phyloP scores from a whole-genome alignment of 2,329 filamentous ascomycete species.

The Fusarium nelsonii region DNA sequence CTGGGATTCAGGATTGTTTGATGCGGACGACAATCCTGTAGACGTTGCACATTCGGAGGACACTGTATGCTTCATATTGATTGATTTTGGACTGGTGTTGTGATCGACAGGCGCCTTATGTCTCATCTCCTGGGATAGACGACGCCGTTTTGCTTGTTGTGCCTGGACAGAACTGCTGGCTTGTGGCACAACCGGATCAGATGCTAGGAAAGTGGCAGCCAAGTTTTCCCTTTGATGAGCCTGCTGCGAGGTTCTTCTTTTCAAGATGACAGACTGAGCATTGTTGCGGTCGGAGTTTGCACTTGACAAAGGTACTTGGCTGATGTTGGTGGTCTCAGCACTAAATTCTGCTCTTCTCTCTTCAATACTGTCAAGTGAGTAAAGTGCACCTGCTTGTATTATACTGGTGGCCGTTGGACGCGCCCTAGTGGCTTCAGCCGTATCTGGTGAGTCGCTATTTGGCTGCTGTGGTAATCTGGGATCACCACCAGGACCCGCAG shows the following conservation, averaged over 20 bases:
- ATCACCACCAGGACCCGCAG: conserved; percentile 27
- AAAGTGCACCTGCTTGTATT: background rate
- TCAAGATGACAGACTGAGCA: conserved; percentile 6
- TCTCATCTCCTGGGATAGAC: conserved; percentile 42
- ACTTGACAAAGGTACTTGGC: background rate
- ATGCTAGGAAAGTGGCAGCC: conserved; percentile 2
- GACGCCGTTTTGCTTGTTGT: conserved; percentile 47
- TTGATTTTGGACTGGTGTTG: conserved; percentile 21
- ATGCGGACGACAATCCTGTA: conserved; percentile 19
- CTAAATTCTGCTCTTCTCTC: background rate
- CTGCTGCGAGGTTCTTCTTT: conserved; percentile 23
- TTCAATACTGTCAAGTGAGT: background rate
- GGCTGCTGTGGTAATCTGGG: background rate
- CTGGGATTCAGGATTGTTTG: conserved; percentile 38
- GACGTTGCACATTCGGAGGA: conserved; percentile 28
- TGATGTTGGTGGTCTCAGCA: background rate
- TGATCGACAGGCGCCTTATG: conserved; percentile 20
- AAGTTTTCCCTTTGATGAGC: conserved; percentile 1
- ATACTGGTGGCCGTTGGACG: background rate
- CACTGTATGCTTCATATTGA: conserved; percentile 15
- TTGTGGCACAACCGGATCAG: background rate
- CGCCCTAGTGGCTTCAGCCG: background rate
- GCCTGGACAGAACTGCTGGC: conserved; percentile 14
- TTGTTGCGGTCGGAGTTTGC: background rate
- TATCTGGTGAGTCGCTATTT: background rate